Percentiles rank a stretch among this genome's conserved stretches.
Conservation (phyloP, 352 stramenopile genomes). For the Blastocystis hominis region DNA sequence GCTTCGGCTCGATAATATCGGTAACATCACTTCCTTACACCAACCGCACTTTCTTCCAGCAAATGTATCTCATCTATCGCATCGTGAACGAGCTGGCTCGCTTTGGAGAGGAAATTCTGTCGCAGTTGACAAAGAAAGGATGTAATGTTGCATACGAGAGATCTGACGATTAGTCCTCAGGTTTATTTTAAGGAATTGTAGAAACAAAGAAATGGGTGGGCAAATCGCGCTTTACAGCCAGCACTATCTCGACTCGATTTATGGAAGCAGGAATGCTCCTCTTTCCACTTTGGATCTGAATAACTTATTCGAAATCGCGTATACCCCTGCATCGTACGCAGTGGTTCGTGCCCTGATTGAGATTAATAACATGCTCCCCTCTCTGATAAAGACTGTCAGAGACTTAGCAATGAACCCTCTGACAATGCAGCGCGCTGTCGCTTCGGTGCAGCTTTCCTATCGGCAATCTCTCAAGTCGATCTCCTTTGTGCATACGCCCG, state of each 20-base stretch:
- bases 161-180: neutral
- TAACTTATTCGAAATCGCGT: neutral
- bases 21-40: neutral
- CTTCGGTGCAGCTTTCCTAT: neutral
- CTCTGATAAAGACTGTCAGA: neutral
- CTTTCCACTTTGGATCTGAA: neutral
- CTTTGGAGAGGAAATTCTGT: neutral
- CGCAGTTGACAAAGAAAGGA: neutral
- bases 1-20: neutral
- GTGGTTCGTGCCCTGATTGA: neutral
- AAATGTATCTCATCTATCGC: neutral
- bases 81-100: neutral
- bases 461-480: neutral
- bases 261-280: neutral
- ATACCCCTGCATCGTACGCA: neutral
- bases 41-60: neutral
- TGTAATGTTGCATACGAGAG: neutral
- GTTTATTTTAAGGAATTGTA: neutral
- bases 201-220: neutral
- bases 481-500: neutral
- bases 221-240: neutral
- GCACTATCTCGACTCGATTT: neutral
- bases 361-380: neutral
- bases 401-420: neutral
- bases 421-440: neutral